These are phyloP conservation scores for Penicillium samsonianum DNA, from an alignment of 495 filamentous ascomycete species.

Conservation along the genomic window DNA sequence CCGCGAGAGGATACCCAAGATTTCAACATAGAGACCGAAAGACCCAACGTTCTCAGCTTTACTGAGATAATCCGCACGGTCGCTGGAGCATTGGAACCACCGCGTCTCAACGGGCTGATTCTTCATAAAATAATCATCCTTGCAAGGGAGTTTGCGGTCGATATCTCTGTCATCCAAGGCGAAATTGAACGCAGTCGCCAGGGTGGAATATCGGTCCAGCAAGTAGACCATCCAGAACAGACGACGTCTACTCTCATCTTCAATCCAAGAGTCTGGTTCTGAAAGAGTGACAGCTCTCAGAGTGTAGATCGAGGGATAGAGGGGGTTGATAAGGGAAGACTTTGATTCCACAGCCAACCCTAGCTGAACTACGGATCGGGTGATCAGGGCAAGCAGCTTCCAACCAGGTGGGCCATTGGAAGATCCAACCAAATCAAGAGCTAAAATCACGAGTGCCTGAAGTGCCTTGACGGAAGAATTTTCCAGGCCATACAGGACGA, in stretches of 20 bases:
- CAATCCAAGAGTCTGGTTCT: conserved; percentile 80
- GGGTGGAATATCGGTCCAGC: conserved; percentile 83
- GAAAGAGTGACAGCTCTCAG: conserved; percentile 78
- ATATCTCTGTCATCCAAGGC: conserved; percentile 85
- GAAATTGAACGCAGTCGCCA: conserved; percentile 88
- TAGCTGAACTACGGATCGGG: conserved; percentile 79
- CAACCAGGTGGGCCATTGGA: conserved; percentile 84
- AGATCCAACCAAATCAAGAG: conserved; percentile 73
- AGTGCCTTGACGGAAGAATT: conserved; percentile 85
- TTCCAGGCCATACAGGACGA: conserved; percentile 80
- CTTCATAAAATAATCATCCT: conserved; percentile 79
- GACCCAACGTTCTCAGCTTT: conserved; percentile 79
- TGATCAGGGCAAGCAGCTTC: conserved; percentile 86
- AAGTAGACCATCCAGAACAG: conserved; percentile 94
- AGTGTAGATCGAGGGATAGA: conserved; percentile 82
- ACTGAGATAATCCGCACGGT: conserved; percentile 61
- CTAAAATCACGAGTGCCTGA: conserved; percentile 81
- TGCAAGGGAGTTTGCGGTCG: conserved; percentile 80
- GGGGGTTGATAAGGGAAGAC: conserved; percentile 69
- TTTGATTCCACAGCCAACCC: conserved; percentile 79
- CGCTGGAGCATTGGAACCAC: conserved; percentile 65
- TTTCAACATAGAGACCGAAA: conserved; percentile 84
- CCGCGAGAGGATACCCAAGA: conserved; percentile 79
- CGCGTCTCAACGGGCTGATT: conserved; percentile 81
- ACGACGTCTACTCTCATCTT: conserved; percentile 79